Conservation (phyloP, 805 yeast species). For the Myxozyma lipomycoides region DNA sequence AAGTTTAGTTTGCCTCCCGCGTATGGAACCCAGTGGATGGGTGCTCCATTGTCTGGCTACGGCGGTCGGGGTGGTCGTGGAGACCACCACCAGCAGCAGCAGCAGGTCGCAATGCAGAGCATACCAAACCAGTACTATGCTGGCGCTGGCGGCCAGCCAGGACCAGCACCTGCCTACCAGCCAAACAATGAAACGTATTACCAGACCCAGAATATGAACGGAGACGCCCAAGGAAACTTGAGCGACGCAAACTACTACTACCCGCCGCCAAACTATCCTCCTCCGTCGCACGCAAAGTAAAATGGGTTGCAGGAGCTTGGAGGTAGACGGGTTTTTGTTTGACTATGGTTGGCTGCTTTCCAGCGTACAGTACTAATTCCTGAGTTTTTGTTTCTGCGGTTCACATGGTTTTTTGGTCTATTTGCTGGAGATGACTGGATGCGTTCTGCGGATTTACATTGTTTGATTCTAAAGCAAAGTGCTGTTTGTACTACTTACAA, state of each 20-base stretch:
- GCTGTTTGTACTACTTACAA: no score
- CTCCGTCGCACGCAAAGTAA: background rate
- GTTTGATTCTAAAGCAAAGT: no score
- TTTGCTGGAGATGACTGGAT: no score
- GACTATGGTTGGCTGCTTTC: no score
- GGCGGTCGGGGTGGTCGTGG: background rate
- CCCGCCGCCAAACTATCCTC: background rate
- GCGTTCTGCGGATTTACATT: no score
- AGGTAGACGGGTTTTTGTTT: no score
- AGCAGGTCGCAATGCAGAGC: background rate
- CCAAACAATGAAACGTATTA: background rate
- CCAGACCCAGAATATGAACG: slow-evolving; percentile 4
- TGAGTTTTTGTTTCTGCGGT: no score
- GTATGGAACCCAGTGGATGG: slow-evolving; percentile 23
- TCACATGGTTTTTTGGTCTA: no score
- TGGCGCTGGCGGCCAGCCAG: slow-evolving; percentile 6
- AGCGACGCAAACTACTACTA: slow-evolving; percentile 2
- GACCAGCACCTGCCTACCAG: slow-evolving; percentile 19
- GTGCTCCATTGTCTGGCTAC: slow-evolving; percentile 14
- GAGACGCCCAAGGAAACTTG: background rate
- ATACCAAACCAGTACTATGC: slow-evolving; percentile 5
- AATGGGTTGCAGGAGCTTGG: no score
- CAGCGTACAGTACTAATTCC: no score
- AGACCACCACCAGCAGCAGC: background rate
- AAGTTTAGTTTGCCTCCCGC: slow-evolving; percentile 17